Base-by-base conservation (phyloP, 1,284 basidiomycete species). In the Ustilago lituana region DNA sequence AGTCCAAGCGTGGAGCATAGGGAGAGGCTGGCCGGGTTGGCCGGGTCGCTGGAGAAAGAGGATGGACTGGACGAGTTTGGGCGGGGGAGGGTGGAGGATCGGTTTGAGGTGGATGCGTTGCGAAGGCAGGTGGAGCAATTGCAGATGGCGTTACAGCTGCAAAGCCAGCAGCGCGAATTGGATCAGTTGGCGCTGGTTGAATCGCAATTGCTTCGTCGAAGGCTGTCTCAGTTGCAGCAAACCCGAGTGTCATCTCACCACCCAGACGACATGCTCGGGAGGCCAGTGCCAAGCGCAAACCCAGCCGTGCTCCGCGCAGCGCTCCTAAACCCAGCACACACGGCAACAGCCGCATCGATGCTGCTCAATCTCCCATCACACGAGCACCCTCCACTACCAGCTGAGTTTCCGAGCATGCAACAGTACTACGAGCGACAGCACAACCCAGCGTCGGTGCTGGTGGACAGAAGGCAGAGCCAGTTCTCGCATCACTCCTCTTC, bases 81-180 rank as follows among this genome's bases (percentile, higher is more conserved):
- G 12, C 5, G 19, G 4, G 9, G 22, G 27, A 29, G 8, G 8
- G 23, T 38, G 29, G 33, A 56, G 19, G 52, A 55, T 11, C 24
- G 49, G 3, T 70, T 56, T 6, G 69, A 72, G 23, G 60, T 72
- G 1, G 51, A 63, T 10, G 70, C 60, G 0, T 35, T 73, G 9
- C 37, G 56, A 4, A 39, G 55, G 10, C 59, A 73, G 44, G 70
- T 73, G 4, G 57, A 68, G 39, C 64, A 69, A 47, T 33, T 73
- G 35, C 65, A 60, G n/a, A 54, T 68, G 52, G 70, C 70, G 4
- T 39, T 73, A 11, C 48, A 51, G 20, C 37, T 58, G 6, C 59
- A 63, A 15, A 38, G 48, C 20, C 40, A 56, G 19, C 67, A 65
- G 46, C 29, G 46, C 12, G 45, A 56, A 4, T 10, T 43, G 14